These are phyloP conservation scores for Starmera quercuum DNA, from an alignment of 805 yeast genomes.

Conservation along the genomic window DNA sequence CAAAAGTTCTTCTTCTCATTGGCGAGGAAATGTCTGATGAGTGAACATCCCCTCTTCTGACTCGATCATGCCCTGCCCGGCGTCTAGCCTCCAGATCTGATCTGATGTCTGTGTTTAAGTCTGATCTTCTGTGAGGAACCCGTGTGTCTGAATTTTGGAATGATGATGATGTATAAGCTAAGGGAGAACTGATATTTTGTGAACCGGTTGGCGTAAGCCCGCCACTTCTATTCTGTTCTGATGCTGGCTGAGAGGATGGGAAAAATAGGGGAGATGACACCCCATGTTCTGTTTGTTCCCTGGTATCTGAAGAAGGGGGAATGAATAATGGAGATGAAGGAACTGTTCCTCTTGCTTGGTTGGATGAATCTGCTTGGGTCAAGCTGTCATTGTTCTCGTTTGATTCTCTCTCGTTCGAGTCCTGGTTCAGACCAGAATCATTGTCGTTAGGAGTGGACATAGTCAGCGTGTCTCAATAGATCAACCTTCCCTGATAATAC, in stretches of 20 bases:
- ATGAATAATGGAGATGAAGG: constrained; percentile 55
- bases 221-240: constrained; percentile 8
- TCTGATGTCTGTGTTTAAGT: constrained; percentile 31
- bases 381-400: constrained; percentile 3
- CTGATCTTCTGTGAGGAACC: constrained; percentile 18
- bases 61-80: constrained; percentile 41
- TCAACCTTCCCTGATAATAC: constrained; percentile 1
- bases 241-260: constrained; percentile 23
- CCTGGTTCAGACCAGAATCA: neutral
- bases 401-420: neutral
- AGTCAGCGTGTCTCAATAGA: neutral
- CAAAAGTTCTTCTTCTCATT: constrained; percentile 52
- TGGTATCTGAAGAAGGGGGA: constrained; percentile 28
- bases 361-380: constrained; percentile 6
- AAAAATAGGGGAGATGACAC: constrained; percentile 25
- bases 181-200: constrained; percentile 35
- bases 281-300: constrained; percentile 8
- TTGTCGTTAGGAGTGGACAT: constrained; percentile 1
- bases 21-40: constrained; percentile 71
- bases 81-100: constrained; percentile 32
- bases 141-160: constrained; percentile 21
- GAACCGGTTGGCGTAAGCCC: constrained; percentile 8
- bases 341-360: constrained; percentile 2
- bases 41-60: constrained; percentile 72
- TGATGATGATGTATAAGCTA: constrained; percentile 35